These are phyloP conservation scores for Venturia effusa DNA, from an alignment of 2,329 filamentous ascomycete species.

Conservation along the genomic window DNA sequence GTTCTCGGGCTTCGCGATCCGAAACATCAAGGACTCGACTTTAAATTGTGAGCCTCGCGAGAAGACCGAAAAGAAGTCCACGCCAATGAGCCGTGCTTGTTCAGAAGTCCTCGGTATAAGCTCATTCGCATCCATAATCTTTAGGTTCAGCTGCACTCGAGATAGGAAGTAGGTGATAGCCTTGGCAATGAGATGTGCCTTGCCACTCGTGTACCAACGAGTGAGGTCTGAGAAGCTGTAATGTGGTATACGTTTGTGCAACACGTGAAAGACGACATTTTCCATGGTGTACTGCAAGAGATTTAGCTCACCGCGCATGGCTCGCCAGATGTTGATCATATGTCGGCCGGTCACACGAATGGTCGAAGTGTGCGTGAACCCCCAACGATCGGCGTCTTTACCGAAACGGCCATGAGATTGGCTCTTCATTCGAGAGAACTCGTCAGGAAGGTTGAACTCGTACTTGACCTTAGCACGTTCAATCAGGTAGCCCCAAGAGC, in stretches of 20 bases:
- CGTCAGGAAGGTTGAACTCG: slow-evolving; percentile 82
- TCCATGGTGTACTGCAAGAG: slow-evolving; percentile 93
- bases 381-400: slow-evolving; percentile 82
- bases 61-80: slow-evolving; percentile 96
- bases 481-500: slow-evolving; percentile 92
- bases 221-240: slow-evolving; percentile 74
- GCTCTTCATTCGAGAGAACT: slow-evolving; percentile 79
- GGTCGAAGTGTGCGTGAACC: slow-evolving; percentile 85
- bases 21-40: slow-evolving; percentile 96
- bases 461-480: slow-evolving; percentile 79
- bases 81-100: slow-evolving; percentile 81
- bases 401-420: slow-evolving; percentile 75
- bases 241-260: slow-evolving; percentile 80
- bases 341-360: slow-evolving; percentile 89
- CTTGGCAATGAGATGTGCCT: slow-evolving; percentile 58
- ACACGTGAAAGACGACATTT: slow-evolving; percentile 83
- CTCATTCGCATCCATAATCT: slow-evolving; percentile 85
- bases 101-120: slow-evolving; percentile 82
- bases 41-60: slow-evolving; percentile 95
- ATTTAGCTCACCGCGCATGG: slow-evolving; percentile 87
- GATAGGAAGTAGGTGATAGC: slow-evolving; percentile 67
- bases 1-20: slow-evolving; percentile 94
- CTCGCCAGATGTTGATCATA: slow-evolving; percentile 94
- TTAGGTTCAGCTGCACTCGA: slow-evolving; percentile 71
- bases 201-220: slow-evolving; percentile 64